Conservation (phyloP, 805 yeast species). For the Candida railenensis region DNA sequence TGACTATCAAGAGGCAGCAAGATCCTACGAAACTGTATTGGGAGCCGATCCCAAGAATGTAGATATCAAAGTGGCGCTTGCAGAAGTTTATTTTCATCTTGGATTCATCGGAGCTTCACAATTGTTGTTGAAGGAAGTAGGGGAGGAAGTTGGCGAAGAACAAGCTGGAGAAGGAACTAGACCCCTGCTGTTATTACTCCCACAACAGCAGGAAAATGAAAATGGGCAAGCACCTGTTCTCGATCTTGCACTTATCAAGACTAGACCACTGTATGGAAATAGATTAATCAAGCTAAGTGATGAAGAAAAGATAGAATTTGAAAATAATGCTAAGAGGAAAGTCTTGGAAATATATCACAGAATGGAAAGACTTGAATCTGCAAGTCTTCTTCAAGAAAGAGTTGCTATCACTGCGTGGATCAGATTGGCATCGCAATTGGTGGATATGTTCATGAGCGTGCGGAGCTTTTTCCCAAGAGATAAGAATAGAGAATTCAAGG, state of each 20-base stretch:
- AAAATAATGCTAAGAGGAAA: slow-evolving; percentile 54
- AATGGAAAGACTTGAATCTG: slow-evolving; percentile 48
- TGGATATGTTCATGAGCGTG: slow-evolving; percentile 78
- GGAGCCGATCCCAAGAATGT: slow-evolving; percentile 60
- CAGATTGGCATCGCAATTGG: slow-evolving; percentile 75
- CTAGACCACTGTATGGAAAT: slow-evolving; percentile 4
- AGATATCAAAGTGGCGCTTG: slow-evolving; percentile 74
- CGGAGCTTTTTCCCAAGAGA: slow-evolving; percentile 78
- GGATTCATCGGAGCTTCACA: slow-evolving; percentile 61
- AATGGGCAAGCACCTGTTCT: too few relatives aligned
- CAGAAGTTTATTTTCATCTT: slow-evolving; percentile 73
- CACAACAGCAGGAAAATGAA: too few relatives aligned
- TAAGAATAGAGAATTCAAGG: slow-evolving; percentile 65
- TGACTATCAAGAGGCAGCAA: slow-evolving; percentile 63
- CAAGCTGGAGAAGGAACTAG: slow-evolving; percentile 6
- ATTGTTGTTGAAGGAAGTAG: slow-evolving; percentile 51
- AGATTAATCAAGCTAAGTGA: slow-evolving; percentile 23
- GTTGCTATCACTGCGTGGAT: slow-evolving; percentile 80
- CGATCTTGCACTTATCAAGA: slow-evolving; percentile 16
- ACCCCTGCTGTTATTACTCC: too few relatives aligned
- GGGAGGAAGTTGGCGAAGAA: slow-evolving; percentile 5
- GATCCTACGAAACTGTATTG: slow-evolving; percentile 54
- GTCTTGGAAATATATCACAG: slow-evolving; percentile 57
- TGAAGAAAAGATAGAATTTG: slow-evolving; percentile 54
- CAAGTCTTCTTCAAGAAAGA: slow-evolving; percentile 37